Evolutionary conservation across 306 rosid species (phyloP).

Genomic region (Corylus heterophylla): DNA sequence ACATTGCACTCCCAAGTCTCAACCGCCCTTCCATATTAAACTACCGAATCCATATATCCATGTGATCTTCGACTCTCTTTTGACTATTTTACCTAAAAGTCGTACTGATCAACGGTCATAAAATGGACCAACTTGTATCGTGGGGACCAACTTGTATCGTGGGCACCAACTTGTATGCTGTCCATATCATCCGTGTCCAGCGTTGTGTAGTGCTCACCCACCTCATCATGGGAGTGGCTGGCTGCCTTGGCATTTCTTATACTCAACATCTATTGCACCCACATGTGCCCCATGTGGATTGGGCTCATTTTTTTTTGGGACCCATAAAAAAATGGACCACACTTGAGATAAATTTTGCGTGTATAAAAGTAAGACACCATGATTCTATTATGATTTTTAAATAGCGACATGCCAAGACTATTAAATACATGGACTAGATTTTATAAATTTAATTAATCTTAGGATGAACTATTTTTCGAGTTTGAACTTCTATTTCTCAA

Average conservation of each 20-base stretch:
- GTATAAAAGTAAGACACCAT: no score
- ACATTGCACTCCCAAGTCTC: not conserved
- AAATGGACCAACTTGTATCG: no score
- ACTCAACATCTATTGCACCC: not conserved
- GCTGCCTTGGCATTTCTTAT: not conserved
- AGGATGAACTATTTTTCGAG: no score
- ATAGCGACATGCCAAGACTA: no score
- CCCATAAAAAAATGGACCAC: not conserved
- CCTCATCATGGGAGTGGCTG: not conserved
- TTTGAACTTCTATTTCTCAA: no score
- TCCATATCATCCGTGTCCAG: constrained; percentile 8
- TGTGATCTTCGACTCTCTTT: not conserved
- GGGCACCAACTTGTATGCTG: not conserved
- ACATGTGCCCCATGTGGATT: not conserved
- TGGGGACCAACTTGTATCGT: not conserved
- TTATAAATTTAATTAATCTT: no score
- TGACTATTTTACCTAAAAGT: not conserved
- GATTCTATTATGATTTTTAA: no score
- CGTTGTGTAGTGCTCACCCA: not conserved
- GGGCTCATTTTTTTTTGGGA: not conserved
- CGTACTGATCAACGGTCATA: no score
- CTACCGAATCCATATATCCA: not conserved
- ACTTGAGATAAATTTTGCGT: no score
- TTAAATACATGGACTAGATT: no score
- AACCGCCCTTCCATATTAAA: not conserved